Conservation (phyloP, 1,139 yeast genomes). For the Nakaseomyces nivariensis region DNA sequence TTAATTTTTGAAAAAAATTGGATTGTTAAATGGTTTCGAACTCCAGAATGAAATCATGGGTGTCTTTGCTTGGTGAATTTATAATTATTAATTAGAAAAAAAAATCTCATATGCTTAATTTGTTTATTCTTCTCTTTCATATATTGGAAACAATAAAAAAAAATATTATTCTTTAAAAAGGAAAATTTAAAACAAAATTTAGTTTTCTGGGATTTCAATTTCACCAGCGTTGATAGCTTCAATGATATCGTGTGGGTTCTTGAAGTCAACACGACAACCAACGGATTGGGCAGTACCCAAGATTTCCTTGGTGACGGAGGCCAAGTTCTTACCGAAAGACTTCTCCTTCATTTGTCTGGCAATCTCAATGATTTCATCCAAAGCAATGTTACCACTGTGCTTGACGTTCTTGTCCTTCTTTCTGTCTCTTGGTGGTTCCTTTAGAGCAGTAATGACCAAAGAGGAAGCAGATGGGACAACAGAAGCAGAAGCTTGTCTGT, state of each 20-base stretch:
- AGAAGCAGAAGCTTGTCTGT: conserved; percentile 99
- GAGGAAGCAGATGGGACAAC: conserved; percentile 99
- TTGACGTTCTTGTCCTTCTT: conserved; percentile 99
- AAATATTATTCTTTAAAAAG: background rate
- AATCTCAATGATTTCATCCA: conserved; percentile 92
- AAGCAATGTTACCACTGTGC: conserved; percentile 98
- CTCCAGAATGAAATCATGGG: background rate
- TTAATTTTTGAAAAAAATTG: background rate
- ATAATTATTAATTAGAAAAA: conserved; percentile 3
- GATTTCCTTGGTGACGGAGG: conserved; percentile 96
- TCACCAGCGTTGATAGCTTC: conserved; percentile 98
- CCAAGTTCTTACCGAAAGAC: conserved; percentile 96
- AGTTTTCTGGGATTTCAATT: conserved; percentile 90
- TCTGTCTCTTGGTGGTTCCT: conserved; percentile 99
- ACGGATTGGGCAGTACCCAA: conserved; percentile 99
- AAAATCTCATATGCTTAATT: conserved; percentile 3
- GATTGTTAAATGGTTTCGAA: background rate
- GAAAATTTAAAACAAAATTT: conserved; percentile 27
- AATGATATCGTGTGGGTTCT: conserved; percentile 98
- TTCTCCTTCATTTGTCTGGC: conserved; percentile 97
- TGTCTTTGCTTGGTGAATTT: conserved; percentile 1
- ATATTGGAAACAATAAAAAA: background rate
- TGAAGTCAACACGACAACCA: conserved; percentile 98
- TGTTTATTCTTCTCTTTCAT: background rate
- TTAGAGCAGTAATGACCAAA: conserved; percentile 96